phyloP scores from a whole-genome alignment of 208 protist species.

The Herpetomonas tarakana region DNA sequence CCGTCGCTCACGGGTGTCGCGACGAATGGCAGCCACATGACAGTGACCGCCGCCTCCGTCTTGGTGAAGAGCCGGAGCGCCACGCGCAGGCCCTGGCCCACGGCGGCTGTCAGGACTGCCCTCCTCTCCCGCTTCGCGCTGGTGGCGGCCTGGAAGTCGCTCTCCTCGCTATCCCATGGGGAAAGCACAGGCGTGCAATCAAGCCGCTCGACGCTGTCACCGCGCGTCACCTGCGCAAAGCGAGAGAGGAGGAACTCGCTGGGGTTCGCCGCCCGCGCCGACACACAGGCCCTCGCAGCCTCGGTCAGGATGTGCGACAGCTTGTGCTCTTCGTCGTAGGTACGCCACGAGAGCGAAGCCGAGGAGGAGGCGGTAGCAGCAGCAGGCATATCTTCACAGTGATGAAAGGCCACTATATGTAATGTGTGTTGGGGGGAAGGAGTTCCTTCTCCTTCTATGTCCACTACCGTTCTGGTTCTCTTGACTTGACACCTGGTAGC shows the following conservation, averaged over 20 bases:
- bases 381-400: too few relatives aligned
- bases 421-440: too few relatives aligned
- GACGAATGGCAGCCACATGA: not conserved
- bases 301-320: slow-evolving; percentile 69
- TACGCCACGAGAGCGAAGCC: slow-evolving; percentile 56
- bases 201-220: slow-evolving; percentile 32
- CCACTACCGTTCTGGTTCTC: too few relatives aligned
- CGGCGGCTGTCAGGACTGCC: not conserved
- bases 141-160: too few relatives aligned
- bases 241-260: slow-evolving; percentile 66
- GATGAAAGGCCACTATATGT: too few relatives aligned
- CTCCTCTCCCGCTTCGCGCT: too few relatives aligned
- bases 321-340: slow-evolving; percentile 69
- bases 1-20: not conserved
- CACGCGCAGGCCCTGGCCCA: slow-evolving; percentile 13
- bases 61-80: slow-evolving; percentile 19
- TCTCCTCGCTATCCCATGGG: too few relatives aligned
- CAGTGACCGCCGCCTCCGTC: slow-evolving; percentile 1
- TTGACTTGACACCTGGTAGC: too few relatives aligned
- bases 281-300: slow-evolving; percentile 73
- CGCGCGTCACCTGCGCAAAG: slow-evolving; percentile 46
- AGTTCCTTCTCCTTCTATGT: too few relatives aligned
- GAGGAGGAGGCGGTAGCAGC: not conserved
- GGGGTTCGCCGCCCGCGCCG: slow-evolving; percentile 38
- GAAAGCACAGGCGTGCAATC: slow-evolving; percentile 22